Conservation (phyloP, 805 yeast species). For the Priceomyces medius region DNA sequence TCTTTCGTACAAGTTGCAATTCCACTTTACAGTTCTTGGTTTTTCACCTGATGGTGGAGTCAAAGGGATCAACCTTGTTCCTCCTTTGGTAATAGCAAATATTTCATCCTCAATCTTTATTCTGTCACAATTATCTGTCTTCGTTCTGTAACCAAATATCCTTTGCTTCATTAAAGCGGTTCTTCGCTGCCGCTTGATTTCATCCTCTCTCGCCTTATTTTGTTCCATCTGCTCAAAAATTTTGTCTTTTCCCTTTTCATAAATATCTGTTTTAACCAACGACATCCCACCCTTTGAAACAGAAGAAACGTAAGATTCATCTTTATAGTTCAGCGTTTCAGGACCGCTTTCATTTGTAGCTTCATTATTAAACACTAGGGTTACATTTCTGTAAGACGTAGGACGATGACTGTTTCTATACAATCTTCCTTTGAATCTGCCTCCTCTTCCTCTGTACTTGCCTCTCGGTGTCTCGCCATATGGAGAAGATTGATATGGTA, state of each 20-base stretch:
- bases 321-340: constrained; percentile 5
- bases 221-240: constrained; percentile 7
- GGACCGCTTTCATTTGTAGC: background rate
- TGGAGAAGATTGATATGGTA: background rate
- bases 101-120: constrained; percentile 38
- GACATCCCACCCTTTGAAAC: constrained; percentile 37
- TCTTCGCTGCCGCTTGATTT: constrained; percentile 12
- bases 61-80: constrained; percentile 41
- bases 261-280: constrained; percentile 36
- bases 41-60: constrained; percentile 17
- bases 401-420: background rate
- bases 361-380: constrained; percentile 25
- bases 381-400: constrained; percentile 22
- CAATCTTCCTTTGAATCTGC: constrained; percentile 3
- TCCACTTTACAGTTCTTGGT: constrained; percentile 27
- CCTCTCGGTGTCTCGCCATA: constrained; percentile 1
- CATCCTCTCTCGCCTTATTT: constrained; percentile 11
- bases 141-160: constrained; percentile 29
- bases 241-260: constrained; percentile 28
- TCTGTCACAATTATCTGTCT: constrained; percentile 48
- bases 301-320: constrained; percentile 15
- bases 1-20: constrained; percentile 25
- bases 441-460: constrained; percentile 13
- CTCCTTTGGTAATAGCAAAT: constrained; percentile 43
- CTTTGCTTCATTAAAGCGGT: constrained; percentile 11